phyloP scores from a whole-genome alignment of 176 grass and related monocot genomes.

The Musa beccarii region DNA sequence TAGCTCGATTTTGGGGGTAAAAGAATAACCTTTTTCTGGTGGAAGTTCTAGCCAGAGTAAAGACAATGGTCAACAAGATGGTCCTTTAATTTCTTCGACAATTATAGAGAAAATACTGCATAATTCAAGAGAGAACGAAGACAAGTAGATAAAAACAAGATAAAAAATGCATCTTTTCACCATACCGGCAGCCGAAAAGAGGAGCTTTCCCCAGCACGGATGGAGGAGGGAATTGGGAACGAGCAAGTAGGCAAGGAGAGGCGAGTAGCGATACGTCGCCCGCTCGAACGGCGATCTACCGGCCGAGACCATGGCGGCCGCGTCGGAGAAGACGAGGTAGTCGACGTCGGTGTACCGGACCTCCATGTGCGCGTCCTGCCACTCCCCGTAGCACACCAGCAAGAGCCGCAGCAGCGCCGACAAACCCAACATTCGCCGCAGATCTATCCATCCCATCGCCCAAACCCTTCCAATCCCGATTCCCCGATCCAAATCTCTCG shows the following conservation, averaged over 20 bases:
- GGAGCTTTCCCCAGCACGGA: slow-evolving; percentile 62
- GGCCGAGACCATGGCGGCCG: slow-evolving; percentile 50
- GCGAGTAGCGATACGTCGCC: slow-evolving; percentile 78
- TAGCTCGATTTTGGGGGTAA: background rate
- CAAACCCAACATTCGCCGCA: slow-evolving; percentile 40
- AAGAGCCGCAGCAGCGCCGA: slow-evolving; percentile 45
- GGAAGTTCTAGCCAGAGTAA: background rate
- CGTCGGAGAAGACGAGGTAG: slow-evolving; percentile 95
- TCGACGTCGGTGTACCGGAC: slow-evolving; percentile 85
- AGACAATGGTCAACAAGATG: background rate
- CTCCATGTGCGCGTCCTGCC: slow-evolving; percentile 91
- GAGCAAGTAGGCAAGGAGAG: slow-evolving; percentile 72
- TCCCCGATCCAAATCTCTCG: background rate
- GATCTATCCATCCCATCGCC: slow-evolving; percentile 9
- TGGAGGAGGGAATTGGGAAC: slow-evolving; percentile 68
- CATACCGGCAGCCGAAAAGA: slow-evolving; percentile 88
- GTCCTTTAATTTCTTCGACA: no score
- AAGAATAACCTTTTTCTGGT: background rate
- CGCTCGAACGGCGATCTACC: slow-evolving; percentile 78
- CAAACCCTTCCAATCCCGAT: background rate
- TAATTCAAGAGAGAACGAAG: background rate
- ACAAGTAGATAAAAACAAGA: background rate
- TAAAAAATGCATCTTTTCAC: background rate
- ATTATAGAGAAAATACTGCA: no score
- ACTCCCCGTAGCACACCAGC: slow-evolving; percentile 57